Conservation (phyloP, 108 stramenopile species). For the Seminavis robusta region DNA sequence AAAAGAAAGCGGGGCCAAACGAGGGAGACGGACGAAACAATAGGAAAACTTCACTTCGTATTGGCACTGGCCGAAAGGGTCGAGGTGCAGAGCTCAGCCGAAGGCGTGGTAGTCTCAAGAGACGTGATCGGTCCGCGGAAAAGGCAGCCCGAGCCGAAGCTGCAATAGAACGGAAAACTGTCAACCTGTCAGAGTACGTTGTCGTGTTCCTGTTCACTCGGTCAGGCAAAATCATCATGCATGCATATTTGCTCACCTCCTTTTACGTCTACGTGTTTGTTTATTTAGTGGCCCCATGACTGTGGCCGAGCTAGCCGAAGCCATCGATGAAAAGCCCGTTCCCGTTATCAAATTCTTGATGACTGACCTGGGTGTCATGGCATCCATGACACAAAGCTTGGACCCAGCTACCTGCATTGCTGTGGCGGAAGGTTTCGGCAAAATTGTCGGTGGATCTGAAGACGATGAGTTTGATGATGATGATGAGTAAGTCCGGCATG, state of each 20-base stretch:
- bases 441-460: slow-evolving; percentile 59
- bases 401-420: slow-evolving; percentile 78
- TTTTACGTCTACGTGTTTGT: neutral
- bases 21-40: slow-evolving; percentile 27
- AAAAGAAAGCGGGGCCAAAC: slow-evolving; percentile 2
- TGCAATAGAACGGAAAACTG: slow-evolving; percentile 65
- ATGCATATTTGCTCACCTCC: neutral
- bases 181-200: slow-evolving; percentile 80
- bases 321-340: slow-evolving; percentile 79
- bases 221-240: neutral
- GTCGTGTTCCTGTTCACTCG: neutral
- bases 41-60: slow-evolving; percentile 51
- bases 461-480: slow-evolving; percentile 60
- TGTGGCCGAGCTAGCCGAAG: slow-evolving; percentile 76
- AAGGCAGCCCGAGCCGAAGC: slow-evolving; percentile 61
- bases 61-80: slow-evolving; percentile 59
- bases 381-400: slow-evolving; percentile 84
- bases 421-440: slow-evolving; percentile 91
- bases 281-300: slow-evolving; percentile 69
- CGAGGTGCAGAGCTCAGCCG: slow-evolving; percentile 37
- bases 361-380: slow-evolving; percentile 93
- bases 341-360: slow-evolving; percentile 94
- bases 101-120: slow-evolving; percentile 72
- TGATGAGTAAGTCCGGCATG: slow-evolving; percentile 46
- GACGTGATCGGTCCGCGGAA: slow-evolving; percentile 63